These are phyloP conservation scores for Hypholoma sublateritium DNA, from an alignment of 768 basidiomycete species.

Conservation along the genomic window DNA sequence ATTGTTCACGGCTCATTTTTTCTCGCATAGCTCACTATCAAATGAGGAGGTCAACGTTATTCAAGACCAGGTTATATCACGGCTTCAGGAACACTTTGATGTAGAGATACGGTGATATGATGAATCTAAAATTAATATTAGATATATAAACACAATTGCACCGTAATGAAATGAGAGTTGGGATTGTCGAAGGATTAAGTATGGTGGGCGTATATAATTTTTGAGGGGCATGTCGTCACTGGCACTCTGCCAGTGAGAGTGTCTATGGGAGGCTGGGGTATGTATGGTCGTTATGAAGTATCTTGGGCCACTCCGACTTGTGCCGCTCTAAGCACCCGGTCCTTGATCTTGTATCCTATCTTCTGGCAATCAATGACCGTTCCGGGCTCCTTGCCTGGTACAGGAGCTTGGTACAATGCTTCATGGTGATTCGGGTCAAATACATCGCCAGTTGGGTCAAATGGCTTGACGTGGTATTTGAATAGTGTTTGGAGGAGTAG, in stretches of 20 bases:
- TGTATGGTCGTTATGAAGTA: slow-evolving; percentile 15
- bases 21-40: slow-evolving; percentile 64
- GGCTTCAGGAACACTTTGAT: slow-evolving; percentile 61
- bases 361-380: slow-evolving; percentile 91
- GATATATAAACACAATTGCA: slow-evolving; percentile 11
- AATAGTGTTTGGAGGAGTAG: slow-evolving; percentile 86
- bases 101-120: slow-evolving; percentile 87
- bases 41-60: slow-evolving; percentile 89
- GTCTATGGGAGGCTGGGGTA: slow-evolving; percentile 2
- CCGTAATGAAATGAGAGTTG: slow-evolving; percentile 19
- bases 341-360: slow-evolving; percentile 91
- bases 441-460: slow-evolving; percentile 87
- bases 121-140: slow-evolving; percentile 20
- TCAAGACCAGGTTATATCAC: slow-evolving; percentile 59
- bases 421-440: slow-evolving; percentile 97
- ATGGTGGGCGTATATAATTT: slow-evolving; percentile 24
- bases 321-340: slow-evolving; percentile 88
- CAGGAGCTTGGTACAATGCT: slow-evolving; percentile 90
- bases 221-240: slow-evolving; percentile 2
- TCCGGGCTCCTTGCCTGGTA: slow-evolving; percentile 88
- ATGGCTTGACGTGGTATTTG: slow-evolving; percentile 89
- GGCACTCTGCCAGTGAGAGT: neutral
- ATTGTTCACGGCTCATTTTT: neutral
- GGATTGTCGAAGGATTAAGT: slow-evolving; percentile 19
- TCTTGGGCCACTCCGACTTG: slow-evolving; percentile 92